Evolutionary conservation across 1,139 yeast species (phyloP), one percentile per base, ranked within the genome.

Genomic region (Candida albicans): DNA sequence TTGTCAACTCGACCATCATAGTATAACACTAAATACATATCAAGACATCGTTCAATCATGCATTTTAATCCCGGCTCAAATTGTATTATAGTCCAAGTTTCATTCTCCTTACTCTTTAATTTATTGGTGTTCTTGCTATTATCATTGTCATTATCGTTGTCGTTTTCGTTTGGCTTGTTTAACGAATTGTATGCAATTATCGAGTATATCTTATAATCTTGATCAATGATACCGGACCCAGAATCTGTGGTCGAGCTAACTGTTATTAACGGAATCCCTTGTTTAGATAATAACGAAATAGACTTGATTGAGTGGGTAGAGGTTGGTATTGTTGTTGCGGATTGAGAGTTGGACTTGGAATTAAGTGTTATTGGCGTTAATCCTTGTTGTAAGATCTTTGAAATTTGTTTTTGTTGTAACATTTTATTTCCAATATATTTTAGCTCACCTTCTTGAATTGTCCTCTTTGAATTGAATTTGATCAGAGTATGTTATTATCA

Each of bases 361-460:
- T 18, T 18, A 5, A 7, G 58, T 53, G 5, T 9, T 27, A n/a
- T 27, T 35, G 73, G 70, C 11, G 51, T 53, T 42, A 77, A 59
- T 2, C 68, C 76, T 54, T 74, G 77, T 15, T 70, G 57, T 40
- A 78, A 60, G 13, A 77, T 62, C 37, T 62, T 58, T 9, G 77
- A 62, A 35, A 78, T 67, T 46, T 73, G 73, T 46, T 66, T 68
- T 51, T 73, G 74, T 50, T 76, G 79, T 39, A 78, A 65, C 83
- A 78, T 77, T 4, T 35, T 25, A 26, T 32, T 30, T 35, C 8
- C 22, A 10, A 14, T 28, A 30, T 31, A 27, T 37, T 8, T 42
- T n/a, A 31, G 15, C 11, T 26, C 24, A 12, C 18, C 14, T 2
- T 2, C 26, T 37, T 18, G n/a, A n/a, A n/a, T 11, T n/a, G 12